Conservation (phyloP, 768 basidiomycete genomes). For the Leccinellum luteum region DNA sequence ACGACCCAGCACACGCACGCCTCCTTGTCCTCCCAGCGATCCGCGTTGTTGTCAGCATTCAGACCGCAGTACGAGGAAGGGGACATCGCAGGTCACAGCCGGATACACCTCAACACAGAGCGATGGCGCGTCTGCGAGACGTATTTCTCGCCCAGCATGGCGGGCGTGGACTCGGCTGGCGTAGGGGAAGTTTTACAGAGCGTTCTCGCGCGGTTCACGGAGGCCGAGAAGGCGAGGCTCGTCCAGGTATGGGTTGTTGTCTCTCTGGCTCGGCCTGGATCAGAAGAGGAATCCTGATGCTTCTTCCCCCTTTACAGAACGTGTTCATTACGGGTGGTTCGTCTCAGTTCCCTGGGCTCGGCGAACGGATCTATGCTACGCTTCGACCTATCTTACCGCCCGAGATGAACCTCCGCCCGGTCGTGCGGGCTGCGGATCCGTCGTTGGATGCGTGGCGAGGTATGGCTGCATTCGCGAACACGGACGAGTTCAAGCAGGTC, state of each 20-base stretch:
- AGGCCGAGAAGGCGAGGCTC: slow-evolving; percentile 64
- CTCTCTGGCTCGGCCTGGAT: too few relatives aligned
- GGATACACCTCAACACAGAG: slow-evolving; percentile 89
- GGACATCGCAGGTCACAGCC: slow-evolving; percentile 63
- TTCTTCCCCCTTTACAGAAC: slow-evolving; percentile 47
- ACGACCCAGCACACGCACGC: slow-evolving; percentile 79
- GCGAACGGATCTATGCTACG: slow-evolving; percentile 61
- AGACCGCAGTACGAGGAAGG: slow-evolving; percentile 75
- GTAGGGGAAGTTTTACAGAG: slow-evolving; percentile 89
- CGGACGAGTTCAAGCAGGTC: slow-evolving; percentile 50
- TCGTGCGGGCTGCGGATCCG: slow-evolving; percentile 64
- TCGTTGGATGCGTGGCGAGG: slow-evolving; percentile 85
- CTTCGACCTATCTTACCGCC: slow-evolving; percentile 87
- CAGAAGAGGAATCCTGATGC: neutral
- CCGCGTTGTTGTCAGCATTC: slow-evolving; percentile 85
- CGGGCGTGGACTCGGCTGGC: slow-evolving; percentile 92
- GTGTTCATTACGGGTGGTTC: slow-evolving; percentile 88
- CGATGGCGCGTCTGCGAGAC: slow-evolving; percentile 89
- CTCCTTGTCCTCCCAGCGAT: slow-evolving; percentile 70
- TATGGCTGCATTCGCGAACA: slow-evolving; percentile 74
- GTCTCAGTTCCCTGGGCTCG: slow-evolving; percentile 68
- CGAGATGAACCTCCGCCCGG: slow-evolving; percentile 61
- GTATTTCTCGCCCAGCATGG: slow-evolving; percentile 92
- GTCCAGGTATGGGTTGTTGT: slow-evolving; percentile 56
- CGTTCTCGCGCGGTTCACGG: slow-evolving; percentile 69